phyloP scores from a whole-genome alignment of 2,329 filamentous ascomycete genomes.

The Bisporella sp. region DNA sequence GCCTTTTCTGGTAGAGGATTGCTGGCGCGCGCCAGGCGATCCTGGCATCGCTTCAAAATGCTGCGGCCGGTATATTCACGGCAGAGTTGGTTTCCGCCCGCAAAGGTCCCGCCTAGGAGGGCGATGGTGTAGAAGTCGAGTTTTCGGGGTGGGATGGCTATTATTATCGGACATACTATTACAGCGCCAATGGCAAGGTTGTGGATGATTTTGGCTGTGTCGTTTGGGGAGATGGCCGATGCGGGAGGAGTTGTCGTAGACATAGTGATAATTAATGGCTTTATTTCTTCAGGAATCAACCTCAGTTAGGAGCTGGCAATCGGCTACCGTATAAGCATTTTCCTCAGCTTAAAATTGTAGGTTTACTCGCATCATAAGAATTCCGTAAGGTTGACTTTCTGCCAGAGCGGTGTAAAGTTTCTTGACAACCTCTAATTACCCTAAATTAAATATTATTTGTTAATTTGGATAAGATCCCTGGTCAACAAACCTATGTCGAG shows the following conservation, averaged over 20 bases:
- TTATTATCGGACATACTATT: conserved; percentile 46
- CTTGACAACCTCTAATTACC: background rate
- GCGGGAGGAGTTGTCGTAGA: conserved; percentile 2
- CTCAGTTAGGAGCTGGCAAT: background rate
- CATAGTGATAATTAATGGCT: background rate
- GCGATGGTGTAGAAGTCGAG: conserved; percentile 53
- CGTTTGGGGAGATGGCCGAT: background rate
- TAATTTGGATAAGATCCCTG: conserved; percentile 4
- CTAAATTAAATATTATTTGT: background rate
- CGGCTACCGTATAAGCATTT: background rate
- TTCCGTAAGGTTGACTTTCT: background rate
- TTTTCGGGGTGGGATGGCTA: conserved; percentile 52
- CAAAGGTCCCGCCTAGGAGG: conserved; percentile 34
- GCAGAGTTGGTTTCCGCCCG: conserved; percentile 23
- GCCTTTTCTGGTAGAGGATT: conserved; percentile 17
- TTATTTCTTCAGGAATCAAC: background rate
- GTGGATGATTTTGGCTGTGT: conserved; percentile 11
- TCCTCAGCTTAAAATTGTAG: background rate
- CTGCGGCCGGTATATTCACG: conserved; percentile 23
- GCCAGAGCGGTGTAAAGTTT: background rate
- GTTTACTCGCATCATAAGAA: background rate
- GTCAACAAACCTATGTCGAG: conserved; percentile 8
- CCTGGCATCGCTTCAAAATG: conserved; percentile 16
- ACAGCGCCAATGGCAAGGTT: conserved; percentile 36
- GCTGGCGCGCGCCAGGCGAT: conserved; percentile 1